Conservation (phyloP, 2,329 filamentous ascomycete species). For the Colletotrichum sp. region DNA sequence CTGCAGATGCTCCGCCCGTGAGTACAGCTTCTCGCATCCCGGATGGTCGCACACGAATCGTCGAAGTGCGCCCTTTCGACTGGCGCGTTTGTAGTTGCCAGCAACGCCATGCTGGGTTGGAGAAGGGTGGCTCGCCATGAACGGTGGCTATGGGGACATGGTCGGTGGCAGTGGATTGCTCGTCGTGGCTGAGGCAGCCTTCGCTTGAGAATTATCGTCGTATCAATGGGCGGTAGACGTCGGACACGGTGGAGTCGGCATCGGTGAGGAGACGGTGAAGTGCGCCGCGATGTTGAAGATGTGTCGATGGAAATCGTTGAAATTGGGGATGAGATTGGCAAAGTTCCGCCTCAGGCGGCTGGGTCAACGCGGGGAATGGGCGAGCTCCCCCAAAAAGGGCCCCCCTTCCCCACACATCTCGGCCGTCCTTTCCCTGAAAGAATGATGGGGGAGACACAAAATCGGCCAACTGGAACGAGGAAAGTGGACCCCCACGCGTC, state of each 20-base stretch:
- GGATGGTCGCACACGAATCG: constrained; percentile 70
- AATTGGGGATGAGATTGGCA: neutral
- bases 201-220: neutral
- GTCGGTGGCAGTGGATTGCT: neutral
- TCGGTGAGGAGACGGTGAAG: neutral
- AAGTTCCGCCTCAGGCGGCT: constrained; percentile 1
- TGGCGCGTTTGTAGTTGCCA: constrained; percentile 53
- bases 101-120: constrained; percentile 11
- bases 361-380: neutral
- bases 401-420: constrained; percentile 5
- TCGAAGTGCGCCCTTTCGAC: constrained; percentile 53
- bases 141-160: neutral
- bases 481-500: neutral
- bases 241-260: neutral
- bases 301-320: neutral
- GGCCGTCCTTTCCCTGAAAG: neutral
- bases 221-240: neutral
- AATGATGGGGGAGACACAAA: neutral
- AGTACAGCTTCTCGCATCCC: constrained; percentile 81
- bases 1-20: constrained; percentile 80
- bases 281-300: neutral
- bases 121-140: constrained; percentile 8
- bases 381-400: neutral
- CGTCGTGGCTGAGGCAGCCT: neutral
- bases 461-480: neutral